phyloP scores from a whole-genome alignment of 495 filamentous ascomycete species.

The Podospora didyma region DNA sequence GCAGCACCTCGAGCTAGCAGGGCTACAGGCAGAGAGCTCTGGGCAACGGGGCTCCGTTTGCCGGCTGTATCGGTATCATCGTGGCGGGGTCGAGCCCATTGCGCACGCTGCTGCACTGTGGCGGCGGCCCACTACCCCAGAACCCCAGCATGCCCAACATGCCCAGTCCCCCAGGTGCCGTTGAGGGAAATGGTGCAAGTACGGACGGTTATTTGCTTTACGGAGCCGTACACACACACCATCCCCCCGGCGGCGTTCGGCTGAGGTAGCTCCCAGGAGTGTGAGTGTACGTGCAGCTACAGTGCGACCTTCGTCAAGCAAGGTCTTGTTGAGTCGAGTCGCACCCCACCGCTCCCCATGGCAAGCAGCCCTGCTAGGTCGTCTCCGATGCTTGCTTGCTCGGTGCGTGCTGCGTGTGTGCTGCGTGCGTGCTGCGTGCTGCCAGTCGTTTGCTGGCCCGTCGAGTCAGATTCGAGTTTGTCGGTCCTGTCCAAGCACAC shows the following conservation, averaged over 20 bases:
- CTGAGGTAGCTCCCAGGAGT: background rate
- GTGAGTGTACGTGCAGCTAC: background rate
- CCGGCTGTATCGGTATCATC: slow-evolving; percentile 4
- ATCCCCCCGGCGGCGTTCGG: background rate
- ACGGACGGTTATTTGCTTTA: background rate
- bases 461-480: background rate
- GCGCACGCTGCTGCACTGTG: background rate
- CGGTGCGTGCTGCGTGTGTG: background rate
- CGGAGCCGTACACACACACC: slow-evolving; percentile 6
- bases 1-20: background rate
- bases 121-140: background rate
- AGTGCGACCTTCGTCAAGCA: slow-evolving; percentile 4
- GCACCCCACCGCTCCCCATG: background rate
- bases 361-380: background rate
- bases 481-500: background rate
- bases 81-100: background rate
- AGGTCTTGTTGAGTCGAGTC: slow-evolving; percentile 6
- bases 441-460: background rate
- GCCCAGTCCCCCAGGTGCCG: background rate
- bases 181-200: background rate
- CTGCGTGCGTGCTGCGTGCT: background rate
- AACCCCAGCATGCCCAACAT: too few species aligned
- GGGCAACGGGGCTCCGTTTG: background rate
- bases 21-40: background rate
- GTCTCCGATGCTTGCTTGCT: background rate